These are phyloP conservation scores for Inga oerstediana DNA, from an alignment of 306 rosid species.

Conservation along the genomic window DNA sequence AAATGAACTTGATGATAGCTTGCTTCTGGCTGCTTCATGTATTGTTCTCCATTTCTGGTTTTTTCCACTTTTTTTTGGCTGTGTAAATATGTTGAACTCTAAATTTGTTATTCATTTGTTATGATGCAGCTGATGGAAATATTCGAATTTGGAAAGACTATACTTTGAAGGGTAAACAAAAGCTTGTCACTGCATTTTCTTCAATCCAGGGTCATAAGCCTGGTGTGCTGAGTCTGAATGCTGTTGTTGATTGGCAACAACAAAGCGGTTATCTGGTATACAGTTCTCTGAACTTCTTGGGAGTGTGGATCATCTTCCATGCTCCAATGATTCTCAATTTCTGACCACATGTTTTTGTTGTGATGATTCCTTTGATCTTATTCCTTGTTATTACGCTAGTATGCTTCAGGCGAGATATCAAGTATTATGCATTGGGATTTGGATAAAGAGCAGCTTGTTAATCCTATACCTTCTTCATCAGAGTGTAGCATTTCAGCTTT, in stretches of 20 bases:
- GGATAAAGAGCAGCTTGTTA: slow-evolving; percentile 85
- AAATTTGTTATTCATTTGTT: slow-evolving; percentile 24
- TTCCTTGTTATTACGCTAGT: slow-evolving; percentile 55
- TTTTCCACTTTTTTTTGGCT: neutral
- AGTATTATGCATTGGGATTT: slow-evolving; percentile 89
- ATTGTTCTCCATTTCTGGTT: slow-evolving; percentile 35
- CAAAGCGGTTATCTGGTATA: slow-evolving; percentile 94
- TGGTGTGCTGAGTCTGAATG: slow-evolving; percentile 77
- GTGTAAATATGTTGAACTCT: neutral
- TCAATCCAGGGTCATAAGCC: slow-evolving; percentile 95
- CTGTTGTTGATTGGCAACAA: slow-evolving; percentile 99
- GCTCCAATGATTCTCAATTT: slow-evolving; percentile 7
- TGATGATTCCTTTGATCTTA: slow-evolving; percentile 10
- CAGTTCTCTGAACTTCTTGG: slow-evolving; percentile 27
- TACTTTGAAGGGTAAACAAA: slow-evolving; percentile 71
- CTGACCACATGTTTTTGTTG: slow-evolving; percentile 2
- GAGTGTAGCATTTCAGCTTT: slow-evolving; percentile 90
- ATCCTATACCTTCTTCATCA: slow-evolving; percentile 78
- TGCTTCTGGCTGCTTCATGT: slow-evolving; percentile 99
- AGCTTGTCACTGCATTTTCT: slow-evolving; percentile 96
- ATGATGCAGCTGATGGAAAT: slow-evolving; percentile 80
- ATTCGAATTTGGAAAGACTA: slow-evolving; percentile 96
- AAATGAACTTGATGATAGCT: slow-evolving; percentile 96
- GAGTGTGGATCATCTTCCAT: slow-evolving; percentile 10
- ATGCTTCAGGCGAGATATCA: slow-evolving; percentile 88